Conservation (phyloP, 2,329 filamentous ascomycete species). For the Claviceps citrina region DNA sequence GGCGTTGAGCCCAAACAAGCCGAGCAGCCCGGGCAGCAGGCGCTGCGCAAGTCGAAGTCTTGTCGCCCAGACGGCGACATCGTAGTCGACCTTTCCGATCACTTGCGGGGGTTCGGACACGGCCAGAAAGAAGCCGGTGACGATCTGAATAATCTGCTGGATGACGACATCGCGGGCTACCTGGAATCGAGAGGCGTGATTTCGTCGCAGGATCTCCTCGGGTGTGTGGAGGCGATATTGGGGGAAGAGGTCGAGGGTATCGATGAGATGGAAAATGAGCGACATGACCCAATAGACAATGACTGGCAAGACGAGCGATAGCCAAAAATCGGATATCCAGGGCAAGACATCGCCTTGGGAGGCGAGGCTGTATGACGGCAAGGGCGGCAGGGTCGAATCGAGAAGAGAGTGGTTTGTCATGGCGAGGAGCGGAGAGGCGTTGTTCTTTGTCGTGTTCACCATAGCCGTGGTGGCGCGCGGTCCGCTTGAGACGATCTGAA, state of each 20-base stretch:
- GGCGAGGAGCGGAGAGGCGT: conserved; percentile 16
- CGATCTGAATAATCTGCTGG: conserved; percentile 80
- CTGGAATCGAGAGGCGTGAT: conserved; percentile 71
- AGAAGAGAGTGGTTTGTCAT: conserved; percentile 40
- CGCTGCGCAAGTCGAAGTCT: conserved; percentile 66
- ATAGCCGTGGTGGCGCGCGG: conserved; percentile 14
- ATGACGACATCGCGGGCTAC: conserved; percentile 81
- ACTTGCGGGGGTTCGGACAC: conserved; percentile 60
- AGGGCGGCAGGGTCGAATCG: conserved; percentile 54
- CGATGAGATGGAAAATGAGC: conserved; percentile 72
- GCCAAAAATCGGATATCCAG: conserved; percentile 65
- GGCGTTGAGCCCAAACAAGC: conserved; percentile 61
- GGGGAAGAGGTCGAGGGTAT: conserved; percentile 71
- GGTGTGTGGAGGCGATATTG: conserved; percentile 92
- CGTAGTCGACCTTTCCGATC: conserved; percentile 65
- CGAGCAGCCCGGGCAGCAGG: conserved; percentile 57
- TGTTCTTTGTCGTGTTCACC: conserved; percentile 23
- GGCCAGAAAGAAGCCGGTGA: conserved; percentile 51
- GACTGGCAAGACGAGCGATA: conserved; percentile 62
- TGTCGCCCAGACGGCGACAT: conserved; percentile 80
- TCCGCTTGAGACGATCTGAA: too few relatives aligned
- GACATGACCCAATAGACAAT: conserved; percentile 81
- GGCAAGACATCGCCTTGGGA: conserved; percentile 58
- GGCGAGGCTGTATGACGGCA: conserved; percentile 64
- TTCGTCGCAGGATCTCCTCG: conserved; percentile 73